These are phyloP conservation scores for Eutypella sp. DNA, from an alignment of 2,329 filamentous ascomycete species.

Conservation along the genomic window DNA sequence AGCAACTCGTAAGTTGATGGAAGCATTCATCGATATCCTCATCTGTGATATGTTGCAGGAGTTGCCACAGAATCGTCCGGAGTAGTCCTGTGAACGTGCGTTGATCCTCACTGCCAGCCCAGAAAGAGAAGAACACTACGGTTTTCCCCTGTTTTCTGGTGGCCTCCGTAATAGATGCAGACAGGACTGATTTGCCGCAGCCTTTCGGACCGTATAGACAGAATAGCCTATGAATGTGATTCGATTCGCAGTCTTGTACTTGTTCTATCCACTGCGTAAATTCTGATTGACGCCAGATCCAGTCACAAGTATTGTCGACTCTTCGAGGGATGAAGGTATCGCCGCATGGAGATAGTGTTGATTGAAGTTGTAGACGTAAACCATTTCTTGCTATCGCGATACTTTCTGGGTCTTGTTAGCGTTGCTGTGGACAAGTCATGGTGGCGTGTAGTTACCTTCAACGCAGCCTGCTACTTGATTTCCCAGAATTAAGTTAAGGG, in stretches of 20 bases:
- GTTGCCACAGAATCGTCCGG: constrained; percentile 7
- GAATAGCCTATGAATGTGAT: neutral
- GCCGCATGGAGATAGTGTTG: constrained; percentile 3
- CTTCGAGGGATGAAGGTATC: constrained; percentile 6
- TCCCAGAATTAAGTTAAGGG: neutral
- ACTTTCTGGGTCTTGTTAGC: neutral
- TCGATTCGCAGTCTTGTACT: neutral
- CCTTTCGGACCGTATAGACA: constrained; percentile 8
- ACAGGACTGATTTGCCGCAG: constrained; percentile 9
- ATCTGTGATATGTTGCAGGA: constrained; percentile 4
- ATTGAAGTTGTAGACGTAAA: constrained; percentile 2
- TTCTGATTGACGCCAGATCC: constrained; percentile 5
- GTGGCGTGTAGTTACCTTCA: neutral
- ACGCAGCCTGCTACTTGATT: no score
- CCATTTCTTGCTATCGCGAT: neutral
- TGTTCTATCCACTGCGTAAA: constrained; percentile 4
- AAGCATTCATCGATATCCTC: constrained; percentile 1
- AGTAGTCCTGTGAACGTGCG: constrained; percentile 5
- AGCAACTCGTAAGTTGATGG: neutral
- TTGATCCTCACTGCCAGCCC: constrained; percentile 5
- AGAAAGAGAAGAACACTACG: constrained; percentile 6
- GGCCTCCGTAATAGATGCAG: constrained; percentile 2
- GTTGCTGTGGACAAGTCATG: neutral
- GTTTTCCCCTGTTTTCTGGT: constrained; percentile 1
- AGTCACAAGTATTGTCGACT: constrained; percentile 5